Evolutionary conservation across 2,329 filamentous ascomycete species (phyloP).

Genomic region (Didymella glomerata): DNA sequence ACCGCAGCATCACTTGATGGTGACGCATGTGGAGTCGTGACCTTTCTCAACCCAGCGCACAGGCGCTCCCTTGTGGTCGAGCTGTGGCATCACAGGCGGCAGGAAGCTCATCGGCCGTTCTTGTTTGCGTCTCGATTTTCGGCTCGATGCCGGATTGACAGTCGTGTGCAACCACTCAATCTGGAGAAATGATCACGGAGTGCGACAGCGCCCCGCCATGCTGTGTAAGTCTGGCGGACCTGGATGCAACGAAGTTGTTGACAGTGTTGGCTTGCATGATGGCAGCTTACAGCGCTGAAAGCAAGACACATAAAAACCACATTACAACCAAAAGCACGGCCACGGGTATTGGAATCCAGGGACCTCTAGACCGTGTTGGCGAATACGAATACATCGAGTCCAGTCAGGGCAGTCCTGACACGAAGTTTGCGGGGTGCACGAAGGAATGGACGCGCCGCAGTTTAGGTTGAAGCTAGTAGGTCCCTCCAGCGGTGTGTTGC

Average conservation of each 20-base stretch:
- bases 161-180: constrained; percentile 27
- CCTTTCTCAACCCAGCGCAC: constrained; percentile 13
- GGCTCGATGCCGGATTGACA: constrained; percentile 27
- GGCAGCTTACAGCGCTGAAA: not conserved
- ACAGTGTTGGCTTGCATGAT: constrained; percentile 1
- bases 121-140: constrained; percentile 24
- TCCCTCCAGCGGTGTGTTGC: constrained; percentile 19
- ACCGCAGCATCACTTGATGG: constrained; percentile 13
- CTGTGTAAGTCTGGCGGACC: constrained; percentile 12
- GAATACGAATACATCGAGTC: constrained; percentile 5
- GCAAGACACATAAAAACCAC: constrained; percentile 8
- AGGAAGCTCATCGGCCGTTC: constrained; percentile 24
- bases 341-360: constrained; percentile 4
- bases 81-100: constrained; percentile 20
- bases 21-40: constrained; percentile 24
- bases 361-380: constrained; percentile 13
- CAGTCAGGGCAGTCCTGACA: constrained; percentile 11
- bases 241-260: constrained; percentile 4
- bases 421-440: constrained; percentile 5
- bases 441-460: constrained; percentile 15
- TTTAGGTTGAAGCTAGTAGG: constrained; percentile 15
- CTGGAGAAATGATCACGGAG: constrained; percentile 20
- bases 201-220: constrained; percentile 17
- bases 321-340: constrained; percentile 9
- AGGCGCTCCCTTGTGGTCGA: constrained; percentile 19